These are phyloP conservation scores for Colletotrichum tanaceti DNA, from an alignment of 2,329 filamentous ascomycete species.

Conservation along the genomic window DNA sequence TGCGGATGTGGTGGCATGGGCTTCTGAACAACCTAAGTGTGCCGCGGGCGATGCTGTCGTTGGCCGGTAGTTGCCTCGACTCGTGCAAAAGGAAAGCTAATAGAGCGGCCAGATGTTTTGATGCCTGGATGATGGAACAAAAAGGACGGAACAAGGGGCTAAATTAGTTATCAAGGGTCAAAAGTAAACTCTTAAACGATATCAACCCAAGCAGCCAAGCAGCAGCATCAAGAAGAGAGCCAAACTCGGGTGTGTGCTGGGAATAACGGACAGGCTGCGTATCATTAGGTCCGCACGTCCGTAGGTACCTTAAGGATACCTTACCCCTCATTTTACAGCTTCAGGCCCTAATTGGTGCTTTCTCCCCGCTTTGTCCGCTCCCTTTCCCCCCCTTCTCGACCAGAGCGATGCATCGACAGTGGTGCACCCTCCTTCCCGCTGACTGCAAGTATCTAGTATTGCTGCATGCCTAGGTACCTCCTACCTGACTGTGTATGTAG, in stretches of 20 bases:
- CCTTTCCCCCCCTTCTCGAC: neutral
- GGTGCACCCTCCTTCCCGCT: constrained; percentile 6
- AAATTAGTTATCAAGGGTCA: neutral
- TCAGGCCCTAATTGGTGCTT: neutral
- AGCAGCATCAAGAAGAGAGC: neutral
- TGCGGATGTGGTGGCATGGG: constrained; percentile 13
- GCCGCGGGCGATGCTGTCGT: constrained; percentile 3
- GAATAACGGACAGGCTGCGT: neutral
- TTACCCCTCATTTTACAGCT: constrained; percentile 16
- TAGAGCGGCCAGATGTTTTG: constrained; percentile 1
- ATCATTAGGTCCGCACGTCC: neutral
- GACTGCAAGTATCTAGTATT: neutral
- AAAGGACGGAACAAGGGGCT: neutral
- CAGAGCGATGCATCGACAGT: neutral
- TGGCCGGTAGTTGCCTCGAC: constrained; percentile 5
- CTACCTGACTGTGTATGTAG: neutral
- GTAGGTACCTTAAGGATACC: neutral
- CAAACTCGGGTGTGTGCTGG: neutral
- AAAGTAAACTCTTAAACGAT: neutral
- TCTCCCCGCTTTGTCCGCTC: neutral
- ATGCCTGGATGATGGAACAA: constrained; percentile 8
- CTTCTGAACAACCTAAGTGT: neutral
- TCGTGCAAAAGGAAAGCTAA: neutral
- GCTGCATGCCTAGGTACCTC: too few species aligned
- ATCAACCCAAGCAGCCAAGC: neutral